Conservation (phyloP, 768 basidiomycete genomes). For the Hericium alpestre region DNA sequence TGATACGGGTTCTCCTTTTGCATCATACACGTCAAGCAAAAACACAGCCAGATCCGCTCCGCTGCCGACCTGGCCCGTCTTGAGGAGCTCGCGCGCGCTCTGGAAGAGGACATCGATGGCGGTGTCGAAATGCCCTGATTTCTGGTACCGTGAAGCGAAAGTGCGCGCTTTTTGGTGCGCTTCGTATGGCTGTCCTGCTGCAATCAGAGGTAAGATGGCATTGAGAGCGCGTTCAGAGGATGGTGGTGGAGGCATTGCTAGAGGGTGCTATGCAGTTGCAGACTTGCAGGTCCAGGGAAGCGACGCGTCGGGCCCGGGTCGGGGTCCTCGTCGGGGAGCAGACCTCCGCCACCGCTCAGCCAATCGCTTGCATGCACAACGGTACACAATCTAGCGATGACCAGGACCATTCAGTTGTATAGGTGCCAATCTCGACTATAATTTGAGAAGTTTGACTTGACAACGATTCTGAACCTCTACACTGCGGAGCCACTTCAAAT, state of each 20-base stretch:
- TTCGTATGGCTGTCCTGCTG: constrained; percentile 68
- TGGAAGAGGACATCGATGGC: constrained; percentile 93
- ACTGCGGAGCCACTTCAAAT: no score
- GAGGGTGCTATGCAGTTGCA: no score
- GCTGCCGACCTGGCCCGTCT: constrained; percentile 79
- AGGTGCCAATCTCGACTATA: no score
- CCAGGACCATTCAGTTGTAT: no score
- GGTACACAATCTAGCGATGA: no score
- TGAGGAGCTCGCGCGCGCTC: constrained; percentile 77
- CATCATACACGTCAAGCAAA: constrained; percentile 76
- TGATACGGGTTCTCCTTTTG: constrained; percentile 56
- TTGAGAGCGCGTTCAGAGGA: constrained; percentile 54
- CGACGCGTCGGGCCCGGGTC: no score
- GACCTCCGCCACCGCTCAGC: no score
- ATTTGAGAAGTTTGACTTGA: no score
- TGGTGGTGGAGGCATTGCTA: background rate
- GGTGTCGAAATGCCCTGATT: constrained; percentile 69
- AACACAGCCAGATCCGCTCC: constrained; percentile 79
- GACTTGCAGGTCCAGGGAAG: no score
- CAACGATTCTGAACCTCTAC: no score
- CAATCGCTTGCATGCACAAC: no score
- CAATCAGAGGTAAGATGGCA: constrained; percentile 66
- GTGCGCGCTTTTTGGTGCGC: constrained; percentile 97
- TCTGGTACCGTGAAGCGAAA: constrained; percentile 80
- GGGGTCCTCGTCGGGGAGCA: no score